A percentile compares a stretch with the other conserved stretches of the same genome.
Evolutionary conservation across 176 grass and related monocot genomes (phyloP).

Genomic region (Hordeum vulgare): DNA sequence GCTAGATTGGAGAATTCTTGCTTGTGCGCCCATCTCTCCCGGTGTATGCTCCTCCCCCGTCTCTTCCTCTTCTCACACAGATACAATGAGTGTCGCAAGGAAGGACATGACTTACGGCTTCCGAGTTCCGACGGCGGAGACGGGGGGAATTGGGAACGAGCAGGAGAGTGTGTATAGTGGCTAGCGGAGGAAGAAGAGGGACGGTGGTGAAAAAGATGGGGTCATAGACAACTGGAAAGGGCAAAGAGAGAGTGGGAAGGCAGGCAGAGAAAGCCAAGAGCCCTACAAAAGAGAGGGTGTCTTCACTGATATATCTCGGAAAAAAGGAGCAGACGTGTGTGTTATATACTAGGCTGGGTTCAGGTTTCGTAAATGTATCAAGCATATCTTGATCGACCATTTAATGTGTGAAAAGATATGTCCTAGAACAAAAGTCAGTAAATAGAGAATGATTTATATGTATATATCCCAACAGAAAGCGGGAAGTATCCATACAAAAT

Average conservation of each 20-base stretch:
- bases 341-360: neutral
- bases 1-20: slow-evolving; percentile 57
- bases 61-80: slow-evolving; percentile 25
- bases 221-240: slow-evolving; percentile 76
- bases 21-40: slow-evolving; percentile 32
- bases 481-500: neutral
- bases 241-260: slow-evolving; percentile 31
- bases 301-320: neutral
- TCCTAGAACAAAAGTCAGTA: neutral
- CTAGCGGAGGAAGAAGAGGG: slow-evolving; percentile 54
- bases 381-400: neutral
- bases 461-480: neutral
- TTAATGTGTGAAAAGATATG: neutral
- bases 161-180: slow-evolving; percentile 25
- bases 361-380: neutral
- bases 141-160: slow-evolving; percentile 34
- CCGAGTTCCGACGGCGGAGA: slow-evolving; percentile 21
- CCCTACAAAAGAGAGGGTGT: slow-evolving; percentile 26
- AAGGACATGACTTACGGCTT: slow-evolving; percentile 26
- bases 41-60: slow-evolving; percentile 24
- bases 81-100: slow-evolving; percentile 23
- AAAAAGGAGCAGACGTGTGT: neutral
- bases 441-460: neutral
- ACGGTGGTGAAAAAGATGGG: slow-evolving; percentile 72
- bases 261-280: slow-evolving; percentile 32